Base-by-base conservation (phyloP, 1,139 yeast species). In the Spencermartinsiella ligniputridi region DNA sequence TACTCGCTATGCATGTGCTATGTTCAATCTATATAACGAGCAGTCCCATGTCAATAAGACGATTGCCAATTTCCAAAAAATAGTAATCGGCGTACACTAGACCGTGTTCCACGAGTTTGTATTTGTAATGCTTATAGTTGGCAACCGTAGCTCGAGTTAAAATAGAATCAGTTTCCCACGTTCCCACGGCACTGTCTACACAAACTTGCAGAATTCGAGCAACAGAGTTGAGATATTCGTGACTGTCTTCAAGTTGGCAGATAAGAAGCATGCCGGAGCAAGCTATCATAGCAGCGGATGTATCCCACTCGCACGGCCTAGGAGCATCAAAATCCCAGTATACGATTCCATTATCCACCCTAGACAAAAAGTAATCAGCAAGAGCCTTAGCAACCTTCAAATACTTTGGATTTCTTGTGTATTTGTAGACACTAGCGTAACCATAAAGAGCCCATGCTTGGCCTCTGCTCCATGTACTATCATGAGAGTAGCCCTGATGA, bases 301-400 rank as follows among this genome's bases (percentile, higher is more conserved):
- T 52, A 41, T 62, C 66, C 42, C 56, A 54, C 39, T 51, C 46
- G 18, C 56, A 46, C 3, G 52, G 50, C 24, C 53, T 52, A 3
- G 66, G 66, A 6, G 66, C 65, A 47, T 56, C 59, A 47, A 62
- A 62, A 42, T 62, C 66, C 66, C 66, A 62, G 25, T 49, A 44
- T 5, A 62, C 63, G 3, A 58, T 62, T 2, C 64, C 66, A 48
- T 61, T 61, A 16, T 51, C 35, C 16, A 62, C 47, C 13, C 53
- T 50, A 11, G 52, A 39, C 17, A 40, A 59, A 62, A 39, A 62
- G 40, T 48, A 57, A 16, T 59, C 59, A 2, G 57, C 52, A n/a
- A 55, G 37, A 16, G 6, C 46, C 27, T 50, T 54, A 11, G 25
- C 25, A 22, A 22, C 25, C 11, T 11, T 6, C 25, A 22, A 11